A percentile compares a stretch with the other conserved stretches of the same genome.
These are phyloP conservation scores for Populus pruinosa DNA, from an alignment of 345 rosid genomes.

Conservation along the genomic window DNA sequence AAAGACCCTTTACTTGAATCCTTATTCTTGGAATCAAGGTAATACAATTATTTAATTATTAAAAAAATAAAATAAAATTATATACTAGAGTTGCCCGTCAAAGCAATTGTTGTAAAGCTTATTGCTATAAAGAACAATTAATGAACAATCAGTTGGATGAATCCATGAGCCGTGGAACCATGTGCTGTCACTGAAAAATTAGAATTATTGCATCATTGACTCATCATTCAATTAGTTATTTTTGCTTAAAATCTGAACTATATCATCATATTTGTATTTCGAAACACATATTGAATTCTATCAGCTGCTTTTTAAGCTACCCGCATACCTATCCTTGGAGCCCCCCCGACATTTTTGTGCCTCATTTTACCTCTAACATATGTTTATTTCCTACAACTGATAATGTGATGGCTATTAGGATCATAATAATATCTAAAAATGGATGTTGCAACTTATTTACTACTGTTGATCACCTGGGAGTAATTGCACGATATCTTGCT, in stretches of 20 bases:
- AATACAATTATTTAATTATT: neutral
- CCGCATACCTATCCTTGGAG: neutral
- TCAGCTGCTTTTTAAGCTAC: neutral
- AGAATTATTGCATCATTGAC: neutral
- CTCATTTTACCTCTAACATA: neutral
- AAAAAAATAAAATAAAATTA: neutral
- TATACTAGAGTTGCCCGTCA: neutral
- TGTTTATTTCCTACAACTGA: neutral
- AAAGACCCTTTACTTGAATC: conserved; percentile 70
- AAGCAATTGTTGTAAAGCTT: neutral
- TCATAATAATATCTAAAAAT: neutral
- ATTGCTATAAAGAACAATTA: neutral
- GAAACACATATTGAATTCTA: no score
- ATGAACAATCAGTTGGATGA: neutral
- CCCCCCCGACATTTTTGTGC: neutral
- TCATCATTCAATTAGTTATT: neutral
- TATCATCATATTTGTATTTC: neutral
- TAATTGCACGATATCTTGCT: neutral
- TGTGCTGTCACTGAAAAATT: neutral
- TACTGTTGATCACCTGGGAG: neutral
- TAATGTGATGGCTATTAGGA: neutral
- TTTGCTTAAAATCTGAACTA: neutral
- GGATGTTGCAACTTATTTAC: neutral
- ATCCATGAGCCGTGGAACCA: neutral
- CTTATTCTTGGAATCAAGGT: conserved; percentile 95